phyloP scores from a whole-genome alignment of 1,139 yeast species.

The Protomyces gravidus region DNA sequence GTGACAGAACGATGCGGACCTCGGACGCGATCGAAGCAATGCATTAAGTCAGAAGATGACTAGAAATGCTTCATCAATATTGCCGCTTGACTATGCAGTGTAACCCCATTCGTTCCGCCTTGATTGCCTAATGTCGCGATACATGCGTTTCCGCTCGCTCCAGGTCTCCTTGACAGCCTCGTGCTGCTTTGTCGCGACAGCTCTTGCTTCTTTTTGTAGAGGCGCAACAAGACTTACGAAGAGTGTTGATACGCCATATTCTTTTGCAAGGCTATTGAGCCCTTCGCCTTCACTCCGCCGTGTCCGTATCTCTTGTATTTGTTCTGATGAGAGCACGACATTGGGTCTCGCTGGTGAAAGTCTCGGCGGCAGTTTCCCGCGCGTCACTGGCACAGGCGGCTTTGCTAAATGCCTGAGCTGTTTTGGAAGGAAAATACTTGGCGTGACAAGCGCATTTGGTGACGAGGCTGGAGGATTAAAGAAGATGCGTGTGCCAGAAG shows the following conservation, averaged over 20 bases:
- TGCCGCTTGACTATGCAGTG: neutral
- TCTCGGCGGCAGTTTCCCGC: slow-evolving; percentile 13
- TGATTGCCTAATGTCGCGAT: slow-evolving; percentile 17
- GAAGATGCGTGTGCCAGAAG: slow-evolving; percentile 12
- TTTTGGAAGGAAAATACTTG: slow-evolving; percentile 21
- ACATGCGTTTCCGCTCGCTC: slow-evolving; percentile 23
- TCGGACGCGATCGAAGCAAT: no score
- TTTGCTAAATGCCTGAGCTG: slow-evolving; percentile 7
- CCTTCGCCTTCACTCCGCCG: slow-evolving; percentile 15
- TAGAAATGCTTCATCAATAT: no score
- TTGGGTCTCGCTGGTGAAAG: slow-evolving; percentile 7
- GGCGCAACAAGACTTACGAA: slow-evolving; percentile 27
- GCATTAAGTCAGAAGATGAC: no score
- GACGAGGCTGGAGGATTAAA: slow-evolving; percentile 30
- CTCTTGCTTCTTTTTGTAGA: slow-evolving; percentile 6
- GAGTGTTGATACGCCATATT: slow-evolving; percentile 14
- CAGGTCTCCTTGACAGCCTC: slow-evolving; percentile 19
- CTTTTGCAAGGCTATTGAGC: slow-evolving; percentile 9
- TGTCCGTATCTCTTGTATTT: slow-evolving; percentile 7
- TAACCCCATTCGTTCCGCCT: slow-evolving; percentile 22
- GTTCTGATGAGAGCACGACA: slow-evolving; percentile 2
- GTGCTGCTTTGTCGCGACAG: neutral
- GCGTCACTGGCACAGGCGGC: neutral
- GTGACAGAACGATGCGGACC: no score
- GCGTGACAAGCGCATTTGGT: slow-evolving; percentile 25